Conservation (phyloP, 148 eudicot species). For the Spergularia bocconei region DNA sequence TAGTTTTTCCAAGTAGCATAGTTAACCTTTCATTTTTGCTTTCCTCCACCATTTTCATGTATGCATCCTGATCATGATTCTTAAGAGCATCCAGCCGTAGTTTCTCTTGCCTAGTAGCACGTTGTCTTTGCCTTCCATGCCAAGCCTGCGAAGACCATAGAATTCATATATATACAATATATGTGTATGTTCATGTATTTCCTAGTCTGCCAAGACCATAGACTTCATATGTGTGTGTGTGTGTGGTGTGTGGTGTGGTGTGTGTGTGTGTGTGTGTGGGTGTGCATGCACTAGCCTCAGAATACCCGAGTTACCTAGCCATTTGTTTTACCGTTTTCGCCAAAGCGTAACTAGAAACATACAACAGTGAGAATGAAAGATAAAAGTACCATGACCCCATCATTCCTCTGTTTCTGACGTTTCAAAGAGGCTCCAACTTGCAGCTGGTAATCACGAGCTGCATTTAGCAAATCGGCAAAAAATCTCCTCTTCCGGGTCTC, state of each 20-base stretch:
- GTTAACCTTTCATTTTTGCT: slow-evolving; percentile 94
- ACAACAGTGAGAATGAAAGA: slow-evolving; percentile 12
- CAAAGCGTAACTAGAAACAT: slow-evolving; percentile 7
- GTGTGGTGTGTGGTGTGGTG: too few relatives aligned
- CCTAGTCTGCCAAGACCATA: too few relatives aligned
- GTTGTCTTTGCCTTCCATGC: slow-evolving; percentile 98
- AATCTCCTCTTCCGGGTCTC: slow-evolving; percentile 82
- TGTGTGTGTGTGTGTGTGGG: background rate
- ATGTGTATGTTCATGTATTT: too few relatives aligned
- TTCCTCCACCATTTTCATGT: slow-evolving; percentile 98
- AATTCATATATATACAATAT: slow-evolving; percentile 2
- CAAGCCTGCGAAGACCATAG: slow-evolving; percentile 53
- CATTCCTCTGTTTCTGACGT: slow-evolving; percentile 92
- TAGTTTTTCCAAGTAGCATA: slow-evolving; percentile 94
- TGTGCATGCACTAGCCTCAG: background rate
- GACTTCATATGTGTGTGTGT: background rate
- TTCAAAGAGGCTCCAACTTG: slow-evolving; percentile 75
- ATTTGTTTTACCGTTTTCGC: background rate
- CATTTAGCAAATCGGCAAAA: slow-evolving; percentile 85
- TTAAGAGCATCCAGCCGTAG: slow-evolving; percentile 85
- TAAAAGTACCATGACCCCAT: slow-evolving; percentile 69
- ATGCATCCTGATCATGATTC: slow-evolving; percentile 86
- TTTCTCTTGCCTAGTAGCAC: slow-evolving; percentile 84
- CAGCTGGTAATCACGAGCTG: slow-evolving; percentile 81
- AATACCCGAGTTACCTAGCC: background rate